These are phyloP conservation scores for Cyathus striatus DNA, from an alignment of 768 basidiomycete genomes.

Conservation along the genomic window DNA sequence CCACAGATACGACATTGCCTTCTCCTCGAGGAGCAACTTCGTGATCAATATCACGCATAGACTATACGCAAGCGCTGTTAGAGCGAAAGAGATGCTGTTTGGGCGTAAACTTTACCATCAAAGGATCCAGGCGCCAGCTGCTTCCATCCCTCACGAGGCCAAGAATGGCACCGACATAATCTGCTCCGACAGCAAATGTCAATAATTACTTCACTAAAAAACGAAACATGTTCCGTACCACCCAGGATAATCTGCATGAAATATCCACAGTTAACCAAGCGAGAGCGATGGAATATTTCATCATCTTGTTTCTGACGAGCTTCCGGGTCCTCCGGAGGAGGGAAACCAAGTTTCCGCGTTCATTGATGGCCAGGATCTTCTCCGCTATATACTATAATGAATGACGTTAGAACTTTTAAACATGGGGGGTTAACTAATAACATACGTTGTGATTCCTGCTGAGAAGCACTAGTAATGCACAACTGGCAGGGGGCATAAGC, in stretches of 20 bases:
- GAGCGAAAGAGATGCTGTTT: too few species aligned
- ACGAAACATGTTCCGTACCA: conserved; percentile 19
- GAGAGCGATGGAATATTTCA: conserved; percentile 70
- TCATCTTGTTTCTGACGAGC: conserved; percentile 51
- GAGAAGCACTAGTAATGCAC: conserved; percentile 65
- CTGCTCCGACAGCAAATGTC: conserved; percentile 22
- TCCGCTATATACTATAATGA: conserved; percentile 58
- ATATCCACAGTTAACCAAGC: conserved; percentile 69
- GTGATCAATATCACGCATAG: conserved; percentile 48
- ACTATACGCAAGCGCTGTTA: too few species aligned
- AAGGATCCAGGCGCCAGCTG: conserved; percentile 66
- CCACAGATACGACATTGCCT: conserved; percentile 73
- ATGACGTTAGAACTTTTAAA: neutral
- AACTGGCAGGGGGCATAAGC: conserved; percentile 67
- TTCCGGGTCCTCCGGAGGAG: conserved; percentile 14
- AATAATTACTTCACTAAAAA: neutral
- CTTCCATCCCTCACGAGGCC: conserved; percentile 60
- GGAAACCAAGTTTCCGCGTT: conserved; percentile 44
- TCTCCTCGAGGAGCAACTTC: conserved; percentile 55
- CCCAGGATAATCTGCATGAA: conserved; percentile 68
- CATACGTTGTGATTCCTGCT: conserved; percentile 71
- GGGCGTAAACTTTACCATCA: conserved; percentile 55
- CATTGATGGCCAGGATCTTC: conserved; percentile 65
- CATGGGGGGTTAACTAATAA: conserved; percentile 2
- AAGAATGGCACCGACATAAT: conserved; percentile 74